Conservation (phyloP, 2,329 filamentous ascomycete species). For the Scytalidium lignicola region DNA sequence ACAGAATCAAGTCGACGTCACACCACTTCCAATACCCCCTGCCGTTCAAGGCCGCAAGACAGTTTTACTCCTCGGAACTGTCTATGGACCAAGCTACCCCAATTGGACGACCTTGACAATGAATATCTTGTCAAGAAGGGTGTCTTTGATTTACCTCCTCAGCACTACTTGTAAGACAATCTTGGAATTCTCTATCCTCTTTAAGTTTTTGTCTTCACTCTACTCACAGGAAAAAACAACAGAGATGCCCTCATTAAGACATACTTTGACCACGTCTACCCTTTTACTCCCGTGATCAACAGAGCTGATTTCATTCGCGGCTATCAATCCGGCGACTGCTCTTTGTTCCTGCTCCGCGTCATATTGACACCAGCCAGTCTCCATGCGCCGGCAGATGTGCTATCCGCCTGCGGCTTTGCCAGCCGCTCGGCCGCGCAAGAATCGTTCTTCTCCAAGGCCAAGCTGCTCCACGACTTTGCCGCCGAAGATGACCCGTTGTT, state of each 20-base stretch:
- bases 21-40: constrained; percentile 14
- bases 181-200: constrained; percentile 1
- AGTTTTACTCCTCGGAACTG: constrained; percentile 16
- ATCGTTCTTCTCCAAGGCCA: constrained; percentile 21
- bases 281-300: constrained; percentile 17
- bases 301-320: constrained; percentile 18
- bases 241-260: constrained; percentile 19
- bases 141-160: constrained; percentile 20
- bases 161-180: constrained; percentile 15
- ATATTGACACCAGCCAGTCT: constrained; percentile 18
- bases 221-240: constrained; percentile 11
- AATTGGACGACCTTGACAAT: constrained; percentile 19
- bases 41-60: constrained; percentile 13
- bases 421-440: constrained; percentile 18
- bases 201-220: constrained; percentile 10
- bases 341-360: constrained; percentile 18
- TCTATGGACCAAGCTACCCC: constrained; percentile 15
- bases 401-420: constrained; percentile 19
- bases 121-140: constrained; percentile 22
- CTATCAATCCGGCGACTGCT: constrained; percentile 20
- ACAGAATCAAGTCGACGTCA: constrained; percentile 16
- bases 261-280: constrained; percentile 21
- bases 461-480: constrained; percentile 20
- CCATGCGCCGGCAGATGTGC: constrained; percentile 18
- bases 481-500: constrained; percentile 18